Conservation (phyloP, 73 alveolate genomes). For the Tetrahymena malaccensis region DNA sequence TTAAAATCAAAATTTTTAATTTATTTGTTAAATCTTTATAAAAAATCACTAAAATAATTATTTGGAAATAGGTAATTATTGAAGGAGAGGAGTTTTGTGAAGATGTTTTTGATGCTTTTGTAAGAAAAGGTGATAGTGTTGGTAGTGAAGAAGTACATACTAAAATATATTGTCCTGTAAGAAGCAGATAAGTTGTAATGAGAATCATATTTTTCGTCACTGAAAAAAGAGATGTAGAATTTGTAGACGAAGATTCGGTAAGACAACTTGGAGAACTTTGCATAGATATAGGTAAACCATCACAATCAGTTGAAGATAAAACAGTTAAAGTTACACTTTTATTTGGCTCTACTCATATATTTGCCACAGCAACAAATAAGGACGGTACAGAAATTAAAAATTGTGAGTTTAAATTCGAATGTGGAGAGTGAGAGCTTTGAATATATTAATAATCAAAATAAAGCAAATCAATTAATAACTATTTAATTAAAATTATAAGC, state of each 20-base stretch:
- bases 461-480: background rate
- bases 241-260: conserved; percentile 92
- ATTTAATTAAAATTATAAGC: background rate
- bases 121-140: conserved; percentile 86
- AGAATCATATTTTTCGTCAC: conserved; percentile 92
- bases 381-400: conserved; percentile 94
- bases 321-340: conserved; percentile 93
- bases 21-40: no score
- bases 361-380: conserved; percentile 91
- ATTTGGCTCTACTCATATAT: conserved; percentile 92
- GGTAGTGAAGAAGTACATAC: conserved; percentile 95
- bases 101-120: conserved; percentile 98
- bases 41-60: background rate
- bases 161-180: conserved; percentile 95
- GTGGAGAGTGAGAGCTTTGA: conserved; percentile 34
- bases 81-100: conserved; percentile 99
- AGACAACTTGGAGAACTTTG: conserved; percentile 90
- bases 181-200: conserved; percentile 96
- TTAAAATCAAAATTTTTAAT: no score
- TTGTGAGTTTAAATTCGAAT: conserved; percentile 94
- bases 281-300: conserved; percentile 94
- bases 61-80: conserved; percentile 29
- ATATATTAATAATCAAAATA: background rate
- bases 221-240: conserved; percentile 82
- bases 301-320: conserved; percentile 91